Base-by-base conservation (phyloP, 148 eudicot species). In the Vaccinium darrowii region DNA sequence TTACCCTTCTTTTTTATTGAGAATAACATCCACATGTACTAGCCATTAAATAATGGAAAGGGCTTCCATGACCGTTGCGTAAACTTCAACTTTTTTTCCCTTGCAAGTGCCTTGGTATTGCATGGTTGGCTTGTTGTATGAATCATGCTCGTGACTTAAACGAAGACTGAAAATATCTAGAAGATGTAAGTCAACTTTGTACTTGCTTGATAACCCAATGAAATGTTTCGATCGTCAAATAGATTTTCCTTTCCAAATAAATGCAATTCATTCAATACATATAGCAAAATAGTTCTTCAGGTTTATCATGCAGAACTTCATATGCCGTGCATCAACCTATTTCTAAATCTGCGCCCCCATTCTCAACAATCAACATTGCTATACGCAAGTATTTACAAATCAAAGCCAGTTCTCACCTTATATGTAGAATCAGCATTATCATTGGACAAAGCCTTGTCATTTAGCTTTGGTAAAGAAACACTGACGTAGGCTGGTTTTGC, bases 401-500 rank as follows among this genome's bases (percentile, higher is more conserved):
- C 30, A 73, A 83, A 87, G 76, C 39, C 4, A 30, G 80, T 19
- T 77, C 89, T 83, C 84, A 97, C 99, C 98, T 97, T 97, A 67
- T 88, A 90, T 33, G 85, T 86, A 78, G 94, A 87, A 87, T 95
- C 94, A 85, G 95, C 88, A 77, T 90, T 90, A 85, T 86, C 90
- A 82, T 87, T 83, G 84, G 94, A 84, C 76, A 86, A 27, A 84
- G 75, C 86, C 86, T 92, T 91, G 74, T 86, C 93, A 85, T 84
- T 89, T 53, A 90, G 85, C 82, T 89, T 93, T 12, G 92, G 90
- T 89, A 91, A 33, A 58, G 99, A 84, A 60, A 97, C 98, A 87
- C 98, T 90, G 82, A 97, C 86, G 87, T 97, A 97, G 71, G 97
- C 97, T 54, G 99, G 99, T 88, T 91, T 95, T 82, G 89, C 88